Base-by-base conservation (phyloP, 768 basidiomycete genomes). In the Suillus cothurnatus region DNA sequence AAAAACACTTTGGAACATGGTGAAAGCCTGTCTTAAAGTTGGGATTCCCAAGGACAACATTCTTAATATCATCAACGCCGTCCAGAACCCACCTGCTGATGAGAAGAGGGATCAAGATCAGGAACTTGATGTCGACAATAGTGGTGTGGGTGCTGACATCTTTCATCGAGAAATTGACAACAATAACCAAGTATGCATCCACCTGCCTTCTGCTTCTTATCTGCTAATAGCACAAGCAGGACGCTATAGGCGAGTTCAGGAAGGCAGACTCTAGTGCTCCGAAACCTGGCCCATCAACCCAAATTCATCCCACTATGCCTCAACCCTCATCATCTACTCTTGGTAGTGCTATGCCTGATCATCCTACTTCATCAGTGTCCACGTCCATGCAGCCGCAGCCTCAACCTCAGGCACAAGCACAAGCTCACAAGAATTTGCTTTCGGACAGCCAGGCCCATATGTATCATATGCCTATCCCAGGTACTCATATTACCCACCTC, bases 21-120 rank as follows among this genome's bases (percentile, higher is more conserved):
- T 90, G 6, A 79, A 83, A 50, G 88, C 86, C 0, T 83, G 81
- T 47, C 71, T 93, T 71, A 80, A 81, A 36, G 78, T 81, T 2
- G 90, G 90, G 2, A 71, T 92, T 72, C 74, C 81, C 68, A 90
- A 84, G 74, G 88, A 89, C 5, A 81, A 82, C 2, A 87, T 91
- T 47, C 70, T 91, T 38, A 79, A 83, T 62, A 72, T 93, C 58
- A 80, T 92, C 28, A 77, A 79, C 41, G 81, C 84, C 2, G 85
- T 91, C 15, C 88, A 90, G 72, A 77, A 81, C 39, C 71, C 72
- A 52, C 56, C 71, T 63, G 74, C 70, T 55, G 75, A 78, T n/a
- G 76, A 81, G 55, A 77, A 78, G 47, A 76, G 77, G 49, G 73
- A 74, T 45, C 73, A 69, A 50, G 77, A 73, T 34, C 74, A 78